Evolutionary conservation across 257 asterid species (phyloP).

Genomic region (Scutellaria galericulata): DNA sequence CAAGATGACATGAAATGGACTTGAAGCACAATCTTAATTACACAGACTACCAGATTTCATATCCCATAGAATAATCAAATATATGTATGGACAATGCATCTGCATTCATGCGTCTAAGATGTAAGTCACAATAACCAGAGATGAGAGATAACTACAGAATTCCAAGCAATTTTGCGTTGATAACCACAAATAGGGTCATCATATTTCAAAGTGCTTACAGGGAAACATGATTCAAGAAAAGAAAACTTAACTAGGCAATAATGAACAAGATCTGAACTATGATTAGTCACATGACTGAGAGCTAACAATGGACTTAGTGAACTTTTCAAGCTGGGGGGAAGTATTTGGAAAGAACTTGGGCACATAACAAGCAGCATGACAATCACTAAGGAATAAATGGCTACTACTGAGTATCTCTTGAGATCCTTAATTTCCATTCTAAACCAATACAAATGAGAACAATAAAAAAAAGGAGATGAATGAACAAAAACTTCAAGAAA

Average conservation of each 20-base stretch:
- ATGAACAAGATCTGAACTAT: not conserved
- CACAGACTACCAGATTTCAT: not conserved
- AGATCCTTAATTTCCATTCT: not conserved
- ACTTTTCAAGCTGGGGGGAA: not conserved
- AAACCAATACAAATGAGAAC: not conserved
- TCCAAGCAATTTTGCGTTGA: not conserved
- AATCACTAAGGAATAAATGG: not conserved
- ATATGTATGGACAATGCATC: not conserved
- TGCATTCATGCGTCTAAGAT: slow-evolving; percentile 9
- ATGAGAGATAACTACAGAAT: slow-evolving; percentile 14
- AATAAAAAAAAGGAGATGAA: not conserved
- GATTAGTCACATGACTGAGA: not conserved
- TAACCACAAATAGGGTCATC: not conserved
- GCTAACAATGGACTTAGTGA: not conserved
- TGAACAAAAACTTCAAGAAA: not conserved
- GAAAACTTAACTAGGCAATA: slow-evolving; percentile 5
- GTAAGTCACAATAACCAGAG: slow-evolving; percentile 4
- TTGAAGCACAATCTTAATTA: not conserved
- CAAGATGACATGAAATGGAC: not conserved
- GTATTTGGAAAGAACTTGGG: not conserved
- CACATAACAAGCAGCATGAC: slow-evolving; percentile 2
- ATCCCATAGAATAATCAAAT: not conserved
- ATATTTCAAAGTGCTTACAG: not conserved
- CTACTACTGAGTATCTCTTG: not conserved
- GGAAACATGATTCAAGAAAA: not conserved